Evolutionary conservation across 1,139 yeast species (phyloP).

Genomic region (Taphrina flavorubra): DNA sequence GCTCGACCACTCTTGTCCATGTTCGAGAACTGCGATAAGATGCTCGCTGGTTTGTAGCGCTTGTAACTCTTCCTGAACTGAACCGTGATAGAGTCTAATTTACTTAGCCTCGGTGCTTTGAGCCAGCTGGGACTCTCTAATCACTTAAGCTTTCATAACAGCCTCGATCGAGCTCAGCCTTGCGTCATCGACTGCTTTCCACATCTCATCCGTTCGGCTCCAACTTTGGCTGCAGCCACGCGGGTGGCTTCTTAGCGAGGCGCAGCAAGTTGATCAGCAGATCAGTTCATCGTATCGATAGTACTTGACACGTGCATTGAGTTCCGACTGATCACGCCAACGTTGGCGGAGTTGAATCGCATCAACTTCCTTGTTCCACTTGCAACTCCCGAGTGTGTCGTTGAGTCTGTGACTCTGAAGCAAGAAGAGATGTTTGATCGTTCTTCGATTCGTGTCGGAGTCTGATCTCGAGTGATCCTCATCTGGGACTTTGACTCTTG

Average conservation of each 20-base stretch:
- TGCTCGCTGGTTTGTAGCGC: too few species aligned
- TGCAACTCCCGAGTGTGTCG: too few species aligned
- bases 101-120: too few species aligned
- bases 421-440: too few species aligned
- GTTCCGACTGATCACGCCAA: not conserved
- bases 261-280: not conserved
- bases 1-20: slow-evolving; percentile 10
- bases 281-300: not conserved
- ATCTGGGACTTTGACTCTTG: not conserved
- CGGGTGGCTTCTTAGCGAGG: not conserved
- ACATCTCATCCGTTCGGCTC: not conserved
- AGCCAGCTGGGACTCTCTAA: too few species aligned
- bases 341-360: not conserved
- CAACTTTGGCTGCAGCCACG: not conserved
- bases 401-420: too few species aligned
- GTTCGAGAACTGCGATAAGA: too few species aligned
- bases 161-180: not conserved
- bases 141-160: too few species aligned
- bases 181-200: not conserved
- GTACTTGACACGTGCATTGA: too few species aligned
- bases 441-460: not conserved
- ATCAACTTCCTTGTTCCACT: too few species aligned
- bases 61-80: not conserved
- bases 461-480: not conserved
- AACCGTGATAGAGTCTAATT: not conserved